Percentiles rank a stretch among this genome's conserved stretches.
phyloP scores from a whole-genome alignment of 2,329 filamentous ascomycete genomes.

The Talaromyces funiculosus region DNA sequence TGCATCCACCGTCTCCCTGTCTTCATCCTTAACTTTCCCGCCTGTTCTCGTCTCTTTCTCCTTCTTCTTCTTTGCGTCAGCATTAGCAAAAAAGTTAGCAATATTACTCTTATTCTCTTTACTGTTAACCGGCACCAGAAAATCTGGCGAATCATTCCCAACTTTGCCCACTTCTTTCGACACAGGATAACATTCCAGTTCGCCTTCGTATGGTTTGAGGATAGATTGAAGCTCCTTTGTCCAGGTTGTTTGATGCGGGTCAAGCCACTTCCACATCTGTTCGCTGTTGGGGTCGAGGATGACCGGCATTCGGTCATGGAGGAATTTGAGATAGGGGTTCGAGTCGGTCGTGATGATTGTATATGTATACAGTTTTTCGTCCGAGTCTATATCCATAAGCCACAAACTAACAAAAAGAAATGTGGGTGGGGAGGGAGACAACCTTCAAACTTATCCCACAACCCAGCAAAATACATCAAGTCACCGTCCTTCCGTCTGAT shows the following conservation, averaged over 20 bases:
- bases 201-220: slow-evolving; percentile 71
- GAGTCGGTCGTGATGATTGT: slow-evolving; percentile 89
- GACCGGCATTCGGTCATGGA: slow-evolving; percentile 95
- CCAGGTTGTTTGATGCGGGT: slow-evolving; percentile 69
- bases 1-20: slow-evolving; percentile 39
- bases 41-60: slow-evolving; percentile 24
- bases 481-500: slow-evolving; percentile 74
- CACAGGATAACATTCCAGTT: slow-evolving; percentile 80
- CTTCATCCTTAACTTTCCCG: slow-evolving; percentile 19
- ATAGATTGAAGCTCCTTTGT: slow-evolving; percentile 69
- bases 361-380: slow-evolving; percentile 76
- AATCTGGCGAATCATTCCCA: slow-evolving; percentile 78
- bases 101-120: slow-evolving; percentile 89
- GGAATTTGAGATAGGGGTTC: slow-evolving; percentile 73
- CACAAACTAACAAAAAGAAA: not conserved
- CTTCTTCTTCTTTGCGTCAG: slow-evolving; percentile 31
- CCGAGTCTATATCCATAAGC: slow-evolving; percentile 42
- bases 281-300: slow-evolving; percentile 73
- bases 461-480: slow-evolving; percentile 80
- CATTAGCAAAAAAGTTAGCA: slow-evolving; percentile 79
- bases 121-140: slow-evolving; percentile 76
- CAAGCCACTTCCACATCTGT: slow-evolving; percentile 68
- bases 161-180: slow-evolving; percentile 88
- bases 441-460: slow-evolving; percentile 80
- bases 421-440: not conserved